Percentiles rank a stretch among this genome's conserved stretches.
phyloP scores from a whole-genome alignment of 2,329 filamentous ascomycete genomes.

The Monosporascus sp. region DNA sequence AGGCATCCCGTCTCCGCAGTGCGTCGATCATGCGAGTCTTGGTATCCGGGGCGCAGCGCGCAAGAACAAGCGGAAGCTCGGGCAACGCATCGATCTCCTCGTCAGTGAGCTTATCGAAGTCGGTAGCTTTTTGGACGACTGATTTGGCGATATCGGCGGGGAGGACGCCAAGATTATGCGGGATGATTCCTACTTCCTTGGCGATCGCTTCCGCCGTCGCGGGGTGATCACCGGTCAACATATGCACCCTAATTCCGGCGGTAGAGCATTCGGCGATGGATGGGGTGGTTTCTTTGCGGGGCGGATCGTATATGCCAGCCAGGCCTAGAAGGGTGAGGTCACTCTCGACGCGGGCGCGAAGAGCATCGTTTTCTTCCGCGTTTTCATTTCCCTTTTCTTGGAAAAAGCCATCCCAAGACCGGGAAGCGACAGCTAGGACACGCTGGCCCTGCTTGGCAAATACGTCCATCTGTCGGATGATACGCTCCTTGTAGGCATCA shows the following conservation, averaged over 20 bases:
- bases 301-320: conserved; percentile 80
- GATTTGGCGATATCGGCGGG: conserved; percentile 58
- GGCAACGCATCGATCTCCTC: conserved; percentile 70
- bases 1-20: conserved; percentile 68
- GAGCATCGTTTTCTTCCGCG: conserved; percentile 33
- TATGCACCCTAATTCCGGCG: conserved; percentile 74
- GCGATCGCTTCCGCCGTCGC: conserved; percentile 76
- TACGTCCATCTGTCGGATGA: conserved; percentile 49
- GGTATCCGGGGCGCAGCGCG: conserved; percentile 77
- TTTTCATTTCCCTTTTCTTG: conserved; percentile 17
- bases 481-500: conserved; percentile 41
- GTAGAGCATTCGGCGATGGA: conserved; percentile 65
- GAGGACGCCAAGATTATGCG: conserved; percentile 53
- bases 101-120: conserved; percentile 74
- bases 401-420: conserved; percentile 49
- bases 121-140: conserved; percentile 68
- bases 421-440: conserved; percentile 66
- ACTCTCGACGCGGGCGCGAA: conserved; percentile 59
- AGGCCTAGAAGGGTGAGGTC: conserved; percentile 73
- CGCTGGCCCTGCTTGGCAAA: conserved; percentile 65
- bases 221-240: conserved; percentile 79
- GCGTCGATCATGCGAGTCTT: conserved; percentile 91
- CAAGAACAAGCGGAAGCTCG: conserved; percentile 73
- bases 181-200: conserved; percentile 71
- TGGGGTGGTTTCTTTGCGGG: conserved; percentile 70